phyloP scores from a whole-genome alignment of 2,329 filamentous ascomycete species.

The Tolypocladium capitatum region DNA sequence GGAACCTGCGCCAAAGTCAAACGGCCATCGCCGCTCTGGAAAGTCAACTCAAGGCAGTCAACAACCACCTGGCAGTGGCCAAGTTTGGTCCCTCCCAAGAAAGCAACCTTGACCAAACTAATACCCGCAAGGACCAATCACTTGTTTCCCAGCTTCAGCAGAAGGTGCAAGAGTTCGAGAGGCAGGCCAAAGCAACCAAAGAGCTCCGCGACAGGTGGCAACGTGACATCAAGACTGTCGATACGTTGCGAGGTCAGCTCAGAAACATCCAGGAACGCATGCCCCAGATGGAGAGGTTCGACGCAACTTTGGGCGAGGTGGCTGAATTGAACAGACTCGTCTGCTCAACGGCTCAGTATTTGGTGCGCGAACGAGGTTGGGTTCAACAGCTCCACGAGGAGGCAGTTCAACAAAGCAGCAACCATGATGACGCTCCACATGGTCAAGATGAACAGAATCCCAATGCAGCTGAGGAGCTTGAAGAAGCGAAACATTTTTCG shows the following conservation, averaged over 20 bases:
- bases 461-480: background rate
- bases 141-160: conserved; percentile 4
- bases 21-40: conserved; percentile 6
- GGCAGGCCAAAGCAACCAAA: conserved; percentile 6
- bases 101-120: background rate
- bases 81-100: background rate
- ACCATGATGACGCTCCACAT: background rate
- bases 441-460: background rate
- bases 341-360: conserved; percentile 15
- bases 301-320: conserved; percentile 13
- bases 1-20: conserved; percentile 5
- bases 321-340: conserved; percentile 14
- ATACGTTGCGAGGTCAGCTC: conserved; percentile 11
- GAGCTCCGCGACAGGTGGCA: conserved; percentile 13
- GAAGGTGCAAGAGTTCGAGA: conserved; percentile 11
- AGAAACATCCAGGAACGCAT: conserved; percentile 10
- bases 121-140: background rate
- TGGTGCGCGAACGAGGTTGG: conserved; percentile 16
- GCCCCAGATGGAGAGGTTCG: conserved; percentile 12
- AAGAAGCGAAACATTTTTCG: background rate
- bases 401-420: background rate
- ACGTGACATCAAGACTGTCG: conserved; percentile 15
- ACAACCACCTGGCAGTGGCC: conserved; percentile 5
- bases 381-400: conserved; percentile 10
- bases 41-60: conserved; percentile 9